phyloP scores from a whole-genome alignment of 2,329 filamentous ascomycete species.

The Chrysoporthe deuterocubensis region DNA sequence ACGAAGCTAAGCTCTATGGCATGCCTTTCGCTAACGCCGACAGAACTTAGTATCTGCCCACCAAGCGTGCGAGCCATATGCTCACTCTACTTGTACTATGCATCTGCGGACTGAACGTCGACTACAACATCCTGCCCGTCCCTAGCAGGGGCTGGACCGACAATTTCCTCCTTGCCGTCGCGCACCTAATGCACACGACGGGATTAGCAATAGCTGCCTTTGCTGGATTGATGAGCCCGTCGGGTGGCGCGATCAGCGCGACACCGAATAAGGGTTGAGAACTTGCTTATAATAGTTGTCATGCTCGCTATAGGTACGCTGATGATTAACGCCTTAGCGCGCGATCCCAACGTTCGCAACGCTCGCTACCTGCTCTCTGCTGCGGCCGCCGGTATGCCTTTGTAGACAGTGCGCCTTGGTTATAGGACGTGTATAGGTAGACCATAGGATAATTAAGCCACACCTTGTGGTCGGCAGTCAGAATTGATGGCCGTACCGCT shows the following conservation, averaged over 20 bases:
- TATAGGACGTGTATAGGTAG: too few relatives aligned
- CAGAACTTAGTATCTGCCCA: too few relatives aligned
- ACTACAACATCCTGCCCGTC: constrained; percentile 17
- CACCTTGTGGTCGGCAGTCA: too few relatives aligned
- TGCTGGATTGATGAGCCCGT: constrained; percentile 28
- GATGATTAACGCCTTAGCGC: constrained; percentile 26
- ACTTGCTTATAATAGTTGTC: constrained; percentile 32
- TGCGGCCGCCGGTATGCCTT: constrained; percentile 30
- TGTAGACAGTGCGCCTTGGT: constrained; percentile 31
- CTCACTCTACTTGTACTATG: background rate
- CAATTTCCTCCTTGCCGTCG: constrained; percentile 32
- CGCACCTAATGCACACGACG: constrained; percentile 32
- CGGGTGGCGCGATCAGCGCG: constrained; percentile 29
- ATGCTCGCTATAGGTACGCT: constrained; percentile 31
- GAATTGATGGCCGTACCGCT: too few relatives aligned
- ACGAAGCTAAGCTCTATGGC: too few relatives aligned
- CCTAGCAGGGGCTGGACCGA: constrained; percentile 22
- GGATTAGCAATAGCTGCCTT: constrained; percentile 31
- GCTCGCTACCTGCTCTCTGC: constrained; percentile 30
- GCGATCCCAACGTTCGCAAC: constrained; percentile 29
- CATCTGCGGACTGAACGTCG: background rate
- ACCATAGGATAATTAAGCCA: too few relatives aligned
- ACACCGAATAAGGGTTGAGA: constrained; percentile 31
- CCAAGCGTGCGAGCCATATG: too few relatives aligned
- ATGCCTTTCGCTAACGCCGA: too few relatives aligned